Base-by-base conservation (phyloP, 2,329 filamentous ascomycete species). In the Dichotomopilus funicola region DNA sequence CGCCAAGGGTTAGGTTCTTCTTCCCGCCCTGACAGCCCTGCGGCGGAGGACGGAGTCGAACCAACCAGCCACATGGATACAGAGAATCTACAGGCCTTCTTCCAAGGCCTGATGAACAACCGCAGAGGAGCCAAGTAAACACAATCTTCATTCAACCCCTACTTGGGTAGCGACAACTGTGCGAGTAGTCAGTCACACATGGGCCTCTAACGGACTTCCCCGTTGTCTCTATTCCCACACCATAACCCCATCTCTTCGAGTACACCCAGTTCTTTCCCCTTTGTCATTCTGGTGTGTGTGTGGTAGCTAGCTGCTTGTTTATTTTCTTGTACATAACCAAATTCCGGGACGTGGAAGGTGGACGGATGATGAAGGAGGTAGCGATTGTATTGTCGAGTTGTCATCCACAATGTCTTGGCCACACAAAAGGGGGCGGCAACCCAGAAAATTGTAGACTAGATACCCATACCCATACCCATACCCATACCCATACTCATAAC, bases 81-180 rank as follows among this genome's bases (percentile, higher is more conserved):
- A 44, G 79, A 82, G 59, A 78, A 80, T 62, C 68, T 83, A 52
- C 76, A 81, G 60, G 80, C 76, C 59, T 84, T 84, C 69, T 84
- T 84, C 63, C 76, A 75, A 55, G 78, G 77, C 37, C 67, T 84
- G 58, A 82, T 83, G 79, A 82, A 81, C 62, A 75, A 78, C 59
- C 78, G 78, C 61, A 68, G 69, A 9, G 55, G 61, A 12, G 56
- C 58, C 41, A 65, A 62, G 49, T 63, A 49, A 54, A 37, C 37
- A 8, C 37, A 8, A 38, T 38, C 19, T 27, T 27, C 19, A 27
- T 27, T 27, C 19, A 27, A 27, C 19, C 19, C 19, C 19, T 27
- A 27, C 19, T 27, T 27, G 19, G 19, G 19, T 27, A 27, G 19
- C 19, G 19, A 27, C 19, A 27, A 27, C 19, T 27, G 19, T 27